These are phyloP conservation scores for Edaphochlamys debaryana DNA, from an alignment of 139 green algal genomes.

Conservation along the genomic window DNA sequence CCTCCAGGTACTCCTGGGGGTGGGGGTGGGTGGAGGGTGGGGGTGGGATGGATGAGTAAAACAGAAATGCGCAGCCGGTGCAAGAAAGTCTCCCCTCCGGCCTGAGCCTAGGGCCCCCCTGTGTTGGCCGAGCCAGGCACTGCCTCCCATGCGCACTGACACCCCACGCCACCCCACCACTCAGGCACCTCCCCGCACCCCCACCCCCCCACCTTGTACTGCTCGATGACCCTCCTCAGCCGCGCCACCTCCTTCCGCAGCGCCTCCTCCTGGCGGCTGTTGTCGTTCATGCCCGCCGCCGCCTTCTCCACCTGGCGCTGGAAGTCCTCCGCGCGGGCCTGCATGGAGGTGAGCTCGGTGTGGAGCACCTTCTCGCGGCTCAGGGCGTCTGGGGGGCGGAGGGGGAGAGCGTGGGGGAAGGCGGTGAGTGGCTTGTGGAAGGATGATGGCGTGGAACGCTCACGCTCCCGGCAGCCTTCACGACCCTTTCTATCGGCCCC, in stretches of 20 bases:
- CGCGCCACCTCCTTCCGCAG: slow-evolving; percentile 17
- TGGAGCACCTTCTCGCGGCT: slow-evolving; percentile 14
- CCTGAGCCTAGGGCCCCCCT: no score
- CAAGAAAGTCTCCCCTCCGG: no score
- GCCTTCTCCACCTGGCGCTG: slow-evolving; percentile 1
- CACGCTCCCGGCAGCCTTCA: no score
- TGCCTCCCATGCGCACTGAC: background rate
- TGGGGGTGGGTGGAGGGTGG: no score
- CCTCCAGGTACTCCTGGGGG: slow-evolving; percentile 26
- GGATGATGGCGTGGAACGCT: no score
- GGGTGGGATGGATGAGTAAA: background rate
- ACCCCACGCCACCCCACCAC: background rate
- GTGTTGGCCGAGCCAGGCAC: no score
- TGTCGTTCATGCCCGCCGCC: slow-evolving; percentile 9
- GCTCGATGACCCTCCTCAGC: slow-evolving; percentile 15
- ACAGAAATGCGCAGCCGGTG: background rate
- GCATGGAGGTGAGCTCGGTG: slow-evolving; percentile 18
- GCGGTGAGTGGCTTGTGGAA: background rate
- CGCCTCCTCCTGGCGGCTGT: slow-evolving; percentile 18
- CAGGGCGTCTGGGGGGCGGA: slow-evolving; percentile 12
- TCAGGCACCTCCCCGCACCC: background rate
- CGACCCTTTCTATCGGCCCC: no score
- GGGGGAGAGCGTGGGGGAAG: background rate
- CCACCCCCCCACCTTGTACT: slow-evolving; percentile 31
- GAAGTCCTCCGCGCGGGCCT: slow-evolving; percentile 19